Evolutionary conservation across 2,329 filamentous ascomycete genomes (phyloP).

Genomic region (Ophiostoma novo-ulmi): DNA sequence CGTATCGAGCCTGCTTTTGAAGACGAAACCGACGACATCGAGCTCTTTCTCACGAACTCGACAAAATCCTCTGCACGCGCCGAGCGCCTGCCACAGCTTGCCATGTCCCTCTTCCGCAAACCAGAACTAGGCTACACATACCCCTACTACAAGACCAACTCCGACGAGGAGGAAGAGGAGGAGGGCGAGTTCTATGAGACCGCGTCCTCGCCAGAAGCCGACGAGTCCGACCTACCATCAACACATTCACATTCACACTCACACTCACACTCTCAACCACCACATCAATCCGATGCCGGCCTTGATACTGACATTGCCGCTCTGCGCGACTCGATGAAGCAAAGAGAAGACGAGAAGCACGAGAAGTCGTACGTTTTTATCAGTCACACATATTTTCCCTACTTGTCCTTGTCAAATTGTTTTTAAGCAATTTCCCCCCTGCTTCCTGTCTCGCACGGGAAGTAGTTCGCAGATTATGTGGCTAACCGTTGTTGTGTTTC

Average conservation of each 20-base stretch:
- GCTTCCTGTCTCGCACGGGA: neutral
- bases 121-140: slow-evolving; percentile 31
- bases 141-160: slow-evolving; percentile 26
- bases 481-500: slow-evolving; percentile 23
- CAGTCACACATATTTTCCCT: neutral
- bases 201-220: slow-evolving; percentile 25
- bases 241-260: neutral
- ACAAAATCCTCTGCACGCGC: slow-evolving; percentile 44
- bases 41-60: slow-evolving; percentile 51
- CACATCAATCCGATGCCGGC: slow-evolving; percentile 34
- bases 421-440: neutral
- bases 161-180: slow-evolving; percentile 27
- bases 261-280: slow-evolving; percentile 2
- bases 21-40: slow-evolving; percentile 40
- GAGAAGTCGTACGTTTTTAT: slow-evolving; percentile 41
- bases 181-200: slow-evolving; percentile 27
- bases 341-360: slow-evolving; percentile 42
- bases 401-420: neutral
- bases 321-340: slow-evolving; percentile 44
- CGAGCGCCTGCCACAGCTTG: slow-evolving; percentile 45
- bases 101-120: slow-evolving; percentile 48
- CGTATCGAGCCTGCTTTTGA: slow-evolving; percentile 41
- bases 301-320: slow-evolving; percentile 48
- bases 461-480: slow-evolving; percentile 22
- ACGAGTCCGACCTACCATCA: slow-evolving; percentile 20